Evolutionary conservation across 768 basidiomycete genomes (phyloP).

Genomic region (Hygrophorus russula): DNA sequence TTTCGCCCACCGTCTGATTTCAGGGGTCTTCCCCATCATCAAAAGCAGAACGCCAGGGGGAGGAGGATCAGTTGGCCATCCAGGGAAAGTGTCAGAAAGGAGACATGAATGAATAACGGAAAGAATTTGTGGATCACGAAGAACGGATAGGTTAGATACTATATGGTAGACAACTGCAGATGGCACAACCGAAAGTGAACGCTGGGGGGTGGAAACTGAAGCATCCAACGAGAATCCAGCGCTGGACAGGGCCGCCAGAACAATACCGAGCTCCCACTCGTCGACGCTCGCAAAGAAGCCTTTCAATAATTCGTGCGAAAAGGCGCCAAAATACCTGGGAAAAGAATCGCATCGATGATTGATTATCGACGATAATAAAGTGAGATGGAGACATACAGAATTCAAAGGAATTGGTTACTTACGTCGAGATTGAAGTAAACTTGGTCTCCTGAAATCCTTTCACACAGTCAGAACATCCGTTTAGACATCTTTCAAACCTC

Average conservation of each 20-base stretch:
- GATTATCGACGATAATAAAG: neutral
- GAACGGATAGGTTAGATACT: constrained; percentile 47
- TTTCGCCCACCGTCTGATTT: constrained; percentile 52
- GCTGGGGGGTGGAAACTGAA: constrained; percentile 1
- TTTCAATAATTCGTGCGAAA: constrained; percentile 33
- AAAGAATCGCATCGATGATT: constrained; percentile 5
- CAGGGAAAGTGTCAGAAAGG: constrained; percentile 24
- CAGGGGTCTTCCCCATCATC: constrained; percentile 34
- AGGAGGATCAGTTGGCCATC: constrained; percentile 49
- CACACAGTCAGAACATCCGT: constrained; percentile 61
- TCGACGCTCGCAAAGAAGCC: constrained; percentile 56
- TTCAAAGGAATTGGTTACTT: constrained; percentile 22
- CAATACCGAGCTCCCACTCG: constrained; percentile 48
- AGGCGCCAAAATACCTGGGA: constrained; percentile 65
- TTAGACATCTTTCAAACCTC: constrained; percentile 42
- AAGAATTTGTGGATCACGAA: constrained; percentile 39
- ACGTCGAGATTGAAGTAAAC: constrained; percentile 57
- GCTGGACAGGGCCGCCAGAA: constrained; percentile 35
- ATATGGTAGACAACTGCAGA: constrained; percentile 50
- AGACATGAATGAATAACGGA: constrained; percentile 24
- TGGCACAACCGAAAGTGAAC: constrained; percentile 29
- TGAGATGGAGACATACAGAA: neutral
- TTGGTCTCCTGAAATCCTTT: constrained; percentile 56
- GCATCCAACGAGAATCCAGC: constrained; percentile 13
- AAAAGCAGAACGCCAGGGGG: constrained; percentile 53